Evolutionary conservation across 345 rosid genomes (phyloP), one percentile per base, ranked within the genome.

Genomic region (Chamaenerion angustifolium): DNA sequence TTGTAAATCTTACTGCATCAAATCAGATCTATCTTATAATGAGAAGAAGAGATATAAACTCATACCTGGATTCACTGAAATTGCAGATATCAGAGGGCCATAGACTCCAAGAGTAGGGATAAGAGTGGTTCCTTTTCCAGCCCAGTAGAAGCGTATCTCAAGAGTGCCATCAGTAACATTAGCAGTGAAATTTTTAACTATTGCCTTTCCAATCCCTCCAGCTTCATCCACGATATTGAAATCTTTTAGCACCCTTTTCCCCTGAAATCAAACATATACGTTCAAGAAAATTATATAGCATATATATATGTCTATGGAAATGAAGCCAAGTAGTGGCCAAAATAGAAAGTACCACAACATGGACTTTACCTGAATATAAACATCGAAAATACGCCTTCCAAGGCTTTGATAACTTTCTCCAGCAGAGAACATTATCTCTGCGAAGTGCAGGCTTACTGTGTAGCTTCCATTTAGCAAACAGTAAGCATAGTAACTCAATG

Each of bases 11-110:
- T 1, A 31, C 8, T 31, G 8, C 42, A 50, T 23, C 14, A 11
- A 27, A 13, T 50, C 35, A 15, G 12, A 15, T 18, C 44, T 40
- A 13, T 51, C 43, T 7, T 15, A 5, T 23, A 46, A 13, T 4
- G 53, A 14, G 8, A 19, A 13, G 3, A 49, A 6, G 37, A 16
- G 11, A 6, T 5, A 27, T 27, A 8, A 13, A 13, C n/a, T 11
- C 17, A 41, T 47, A n/a, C 40, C n/a, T 48, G 61, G 37, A 57
- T 46, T 6, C 23, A 72, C 78, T 42, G 83, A 70, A 43, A 84
- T 75, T 18, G 89, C 86, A 47, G 89, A 84, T 52, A 80, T 64
- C 18, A 83, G 65, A 60, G 94, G 75, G 25, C 88, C 88, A 53
- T 83, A 80, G 43, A 60, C 51, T 41, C 88, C 77, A 58, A 63